These are phyloP conservation scores for Trichophyton rubrum DNA, from an alignment of 2,329 filamentous ascomycete genomes.

Conservation along the genomic window DNA sequence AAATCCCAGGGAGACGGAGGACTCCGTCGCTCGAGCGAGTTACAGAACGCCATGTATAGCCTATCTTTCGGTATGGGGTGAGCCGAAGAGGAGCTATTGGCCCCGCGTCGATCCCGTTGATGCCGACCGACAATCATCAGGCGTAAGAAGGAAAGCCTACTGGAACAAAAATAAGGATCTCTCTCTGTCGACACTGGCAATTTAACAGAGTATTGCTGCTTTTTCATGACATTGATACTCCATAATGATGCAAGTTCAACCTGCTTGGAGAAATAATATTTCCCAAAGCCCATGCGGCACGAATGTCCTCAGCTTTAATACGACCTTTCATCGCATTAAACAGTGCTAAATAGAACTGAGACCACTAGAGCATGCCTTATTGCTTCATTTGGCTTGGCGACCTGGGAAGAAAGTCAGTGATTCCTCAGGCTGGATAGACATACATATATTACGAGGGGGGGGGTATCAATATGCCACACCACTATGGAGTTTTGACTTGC, in stretches of 20 bases:
- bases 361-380: constrained; percentile 1
- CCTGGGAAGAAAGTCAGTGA: not conserved
- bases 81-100: not conserved
- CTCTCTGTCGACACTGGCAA: not conserved
- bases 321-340: not conserved
- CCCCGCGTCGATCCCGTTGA: constrained; percentile 2
- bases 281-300: no score
- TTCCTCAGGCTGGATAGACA: not conserved
- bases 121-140: not conserved
- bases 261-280: no score
- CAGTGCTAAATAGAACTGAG: not conserved
- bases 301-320: not conserved
- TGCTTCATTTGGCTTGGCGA: constrained; percentile 1
- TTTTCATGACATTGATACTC: no score
- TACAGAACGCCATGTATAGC: not conserved
- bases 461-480: not conserved
- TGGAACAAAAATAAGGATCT: not conserved
- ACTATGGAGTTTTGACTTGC: not conserved
- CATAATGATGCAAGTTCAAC: no score
- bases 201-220: not conserved
- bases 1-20: not conserved
- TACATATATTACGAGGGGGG: not conserved
- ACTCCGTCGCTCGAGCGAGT: not conserved
- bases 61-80: constrained; percentile 1
- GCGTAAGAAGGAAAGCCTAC: not conserved